Conservation (phyloP, 495 filamentous ascomycete genomes). For the Apodospora peruviana region DNA sequence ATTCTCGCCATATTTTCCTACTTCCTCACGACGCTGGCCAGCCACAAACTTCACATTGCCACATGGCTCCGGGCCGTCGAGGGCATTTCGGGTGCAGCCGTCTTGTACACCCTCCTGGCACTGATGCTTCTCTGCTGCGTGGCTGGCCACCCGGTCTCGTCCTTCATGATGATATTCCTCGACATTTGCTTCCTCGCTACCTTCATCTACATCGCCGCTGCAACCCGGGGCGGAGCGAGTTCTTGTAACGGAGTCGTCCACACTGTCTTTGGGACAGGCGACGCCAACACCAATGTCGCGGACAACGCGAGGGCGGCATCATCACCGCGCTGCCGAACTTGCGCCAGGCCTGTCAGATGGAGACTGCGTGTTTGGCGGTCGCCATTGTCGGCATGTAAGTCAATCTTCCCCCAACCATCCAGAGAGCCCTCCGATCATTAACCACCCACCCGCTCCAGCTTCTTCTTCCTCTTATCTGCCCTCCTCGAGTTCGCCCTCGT, state of each 20-base stretch:
- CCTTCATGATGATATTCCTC: slow-evolving; percentile 63
- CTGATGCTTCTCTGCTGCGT: slow-evolving; percentile 71
- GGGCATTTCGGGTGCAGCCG: slow-evolving; percentile 69
- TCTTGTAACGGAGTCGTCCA: slow-evolving; percentile 51
- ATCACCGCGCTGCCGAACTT: slow-evolving; percentile 39
- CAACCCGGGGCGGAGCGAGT: slow-evolving; percentile 57
- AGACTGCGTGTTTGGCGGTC: slow-evolving; percentile 71
- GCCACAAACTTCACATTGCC: slow-evolving; percentile 53
- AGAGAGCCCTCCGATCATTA: too few species aligned
- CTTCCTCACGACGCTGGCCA: slow-evolving; percentile 56
- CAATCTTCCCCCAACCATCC: background rate
- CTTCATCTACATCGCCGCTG: slow-evolving; percentile 56
- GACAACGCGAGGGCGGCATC: slow-evolving; percentile 29
- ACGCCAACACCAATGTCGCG: slow-evolving; percentile 34
- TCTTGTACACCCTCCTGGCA: slow-evolving; percentile 66
- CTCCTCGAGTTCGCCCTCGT: slow-evolving; percentile 57
- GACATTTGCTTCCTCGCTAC: slow-evolving; percentile 53
- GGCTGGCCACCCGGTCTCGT: slow-evolving; percentile 60
- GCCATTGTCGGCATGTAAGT: slow-evolving; percentile 73
- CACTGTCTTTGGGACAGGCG: slow-evolving; percentile 62
- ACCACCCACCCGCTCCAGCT: slow-evolving; percentile 27
- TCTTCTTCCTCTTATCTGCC: slow-evolving; percentile 64
- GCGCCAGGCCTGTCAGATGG: slow-evolving; percentile 58
- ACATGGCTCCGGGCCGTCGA: slow-evolving; percentile 70
- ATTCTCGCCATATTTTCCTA: slow-evolving; percentile 80